Evolutionary conservation across 352 stramenopile genomes (phyloP), one percentile per base, ranked within the genome.

Genomic region (Phytophthora hybrid): DNA sequence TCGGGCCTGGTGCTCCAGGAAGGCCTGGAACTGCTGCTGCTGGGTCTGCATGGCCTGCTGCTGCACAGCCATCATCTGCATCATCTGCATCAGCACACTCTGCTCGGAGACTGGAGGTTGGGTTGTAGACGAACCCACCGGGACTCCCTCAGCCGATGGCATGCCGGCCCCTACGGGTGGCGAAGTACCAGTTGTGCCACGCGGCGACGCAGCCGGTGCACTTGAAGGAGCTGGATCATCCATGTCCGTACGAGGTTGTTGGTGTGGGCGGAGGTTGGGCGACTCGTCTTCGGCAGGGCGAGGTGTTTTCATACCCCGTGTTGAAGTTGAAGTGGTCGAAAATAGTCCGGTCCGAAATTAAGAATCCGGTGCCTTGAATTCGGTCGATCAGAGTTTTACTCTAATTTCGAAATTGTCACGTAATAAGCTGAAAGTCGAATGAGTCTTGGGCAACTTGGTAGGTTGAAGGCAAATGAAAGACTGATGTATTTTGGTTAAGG

Each of bases 1-100:
- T 6, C 39, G 23, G 5, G 52, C 32, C 41, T 70, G 63, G n/a
- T 70, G 54, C 13, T 64, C 53, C 16, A 64, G 19, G 10, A 71
- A 71, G 1, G 23, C 55, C 10, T 58, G 54, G 8, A 70, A 59
- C 44, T 54, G 41, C 11, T 64, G 44, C 10, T 70, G 54, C 44
- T 64, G 63, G 1, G 18, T 19, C n/a, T 59, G 54, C 53, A 69
- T 62, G 62, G 18, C 52, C 13, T 62, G 51, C n/a, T 58, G 49
- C n/a, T 57, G 53, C 21, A 70, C 29, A 3, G 23, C 21, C 9
- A 70, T 41, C 44, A 59, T 70, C 44, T 68, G 19, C 34, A 62
- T 49, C 32, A 62, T 70, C 44, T 68, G 19, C 34, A 62, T 49
- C 32, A 62, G 34, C 16, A 62, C 56, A 4, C 19, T 29, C 19